Evolutionary conservation across 2,329 filamentous ascomycete species (phyloP).

Genomic region (Fusarium sp.): DNA sequence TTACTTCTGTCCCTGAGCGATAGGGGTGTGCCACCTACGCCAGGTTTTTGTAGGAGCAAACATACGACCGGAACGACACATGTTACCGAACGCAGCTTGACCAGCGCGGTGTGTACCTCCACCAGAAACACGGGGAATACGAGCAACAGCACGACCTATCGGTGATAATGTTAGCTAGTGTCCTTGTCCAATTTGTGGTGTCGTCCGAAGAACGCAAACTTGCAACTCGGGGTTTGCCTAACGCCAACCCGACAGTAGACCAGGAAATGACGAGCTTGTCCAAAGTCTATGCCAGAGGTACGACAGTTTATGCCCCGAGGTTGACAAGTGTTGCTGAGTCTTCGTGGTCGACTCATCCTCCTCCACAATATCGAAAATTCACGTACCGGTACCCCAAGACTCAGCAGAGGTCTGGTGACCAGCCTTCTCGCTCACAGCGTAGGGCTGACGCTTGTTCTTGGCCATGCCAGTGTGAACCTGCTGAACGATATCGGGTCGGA

Average conservation of each 20-base stretch:
- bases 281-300: background rate
- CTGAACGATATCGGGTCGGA: slow-evolving; percentile 99
- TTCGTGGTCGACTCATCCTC: background rate
- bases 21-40: slow-evolving; percentile 87
- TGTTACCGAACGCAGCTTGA: slow-evolving; percentile 99
- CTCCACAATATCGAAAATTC: background rate
- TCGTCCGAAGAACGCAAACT: background rate
- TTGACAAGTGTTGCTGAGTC: background rate
- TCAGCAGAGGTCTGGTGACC: slow-evolving; percentile 99
- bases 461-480: slow-evolving; percentile 99
- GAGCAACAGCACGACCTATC: slow-evolving; percentile 95
- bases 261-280: background rate
- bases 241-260: too few relatives aligned
- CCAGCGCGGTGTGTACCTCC: slow-evolving; percentile 99
- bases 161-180: slow-evolving; percentile 40
- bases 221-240: background rate
- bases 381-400: slow-evolving; percentile 99
- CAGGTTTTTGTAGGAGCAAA: slow-evolving; percentile 99
- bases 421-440: slow-evolving; percentile 99
- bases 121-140: slow-evolving; percentile 99
- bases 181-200: background rate
- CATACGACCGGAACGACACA: slow-evolving; percentile 99
- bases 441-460: slow-evolving; percentile 99
- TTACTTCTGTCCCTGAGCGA: slow-evolving; percentile 68
- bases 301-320: background rate